These are phyloP conservation scores for Erysimum cheiri DNA, from an alignment of 441 rosid species.

Conservation along the genomic window DNA sequence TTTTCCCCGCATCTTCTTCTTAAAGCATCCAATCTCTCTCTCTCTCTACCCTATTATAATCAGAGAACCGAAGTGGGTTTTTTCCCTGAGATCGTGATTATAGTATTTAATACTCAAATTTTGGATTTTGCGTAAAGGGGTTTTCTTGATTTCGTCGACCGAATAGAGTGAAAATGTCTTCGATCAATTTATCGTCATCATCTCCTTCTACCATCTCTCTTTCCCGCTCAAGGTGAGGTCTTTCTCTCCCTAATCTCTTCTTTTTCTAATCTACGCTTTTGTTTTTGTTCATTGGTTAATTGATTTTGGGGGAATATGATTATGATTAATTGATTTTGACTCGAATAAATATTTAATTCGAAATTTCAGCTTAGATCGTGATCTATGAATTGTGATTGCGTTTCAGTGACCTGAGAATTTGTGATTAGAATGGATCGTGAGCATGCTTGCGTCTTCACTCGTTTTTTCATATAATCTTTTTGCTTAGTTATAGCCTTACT, in stretches of 20 bases:
- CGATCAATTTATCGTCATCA: conserved; percentile 53
- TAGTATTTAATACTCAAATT: neutral
- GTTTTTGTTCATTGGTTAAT: too few relatives aligned
- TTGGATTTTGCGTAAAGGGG: conserved; percentile 24
- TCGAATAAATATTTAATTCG: too few relatives aligned
- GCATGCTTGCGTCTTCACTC: conserved; percentile 13
- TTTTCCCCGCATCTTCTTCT: conserved; percentile 43
- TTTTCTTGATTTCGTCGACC: conserved; percentile 15
- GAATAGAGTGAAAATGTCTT: conserved; percentile 53
- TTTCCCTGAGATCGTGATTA: conserved; percentile 22
- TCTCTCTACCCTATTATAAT: neutral
- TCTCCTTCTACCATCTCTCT: conserved; percentile 57
- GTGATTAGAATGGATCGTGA: conserved; percentile 15
- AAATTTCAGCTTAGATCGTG: neutral
- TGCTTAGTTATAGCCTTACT: neutral
- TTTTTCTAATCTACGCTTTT: too few relatives aligned
- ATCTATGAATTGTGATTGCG: too few relatives aligned
- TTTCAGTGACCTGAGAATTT: conserved; percentile 2
- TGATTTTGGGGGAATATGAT: conserved; percentile 5
- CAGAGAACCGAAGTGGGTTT: conserved; percentile 11
- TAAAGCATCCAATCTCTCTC: neutral
- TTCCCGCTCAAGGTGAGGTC: conserved; percentile 52
- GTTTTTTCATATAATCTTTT: neutral
- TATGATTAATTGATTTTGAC: too few relatives aligned
- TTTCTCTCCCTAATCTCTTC: neutral